A percentile compares a stretch with the other conserved stretches of the same genome.
Conservation (phyloP, 805 yeast genomes). For the Maudiozyma pseudohumilis region DNA sequence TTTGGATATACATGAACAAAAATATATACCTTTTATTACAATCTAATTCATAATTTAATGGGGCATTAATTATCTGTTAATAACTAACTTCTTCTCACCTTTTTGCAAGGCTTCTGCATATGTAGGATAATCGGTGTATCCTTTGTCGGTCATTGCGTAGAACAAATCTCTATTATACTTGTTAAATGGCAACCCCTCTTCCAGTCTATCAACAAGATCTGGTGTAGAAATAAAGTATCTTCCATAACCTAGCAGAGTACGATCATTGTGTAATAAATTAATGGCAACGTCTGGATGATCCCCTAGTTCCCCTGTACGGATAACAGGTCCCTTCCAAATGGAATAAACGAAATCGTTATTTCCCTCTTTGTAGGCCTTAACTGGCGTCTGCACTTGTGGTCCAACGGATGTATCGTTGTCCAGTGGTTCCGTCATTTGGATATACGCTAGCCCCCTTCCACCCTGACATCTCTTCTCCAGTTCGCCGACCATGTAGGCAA, state of each 20-base stretch:
- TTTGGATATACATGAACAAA: too few species aligned
- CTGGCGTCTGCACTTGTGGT: conserved; percentile 6
- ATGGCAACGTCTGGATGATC: conserved; percentile 16
- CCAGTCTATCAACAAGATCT: not conserved
- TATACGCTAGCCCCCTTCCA: conserved; percentile 29
- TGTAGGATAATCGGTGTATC: not conserved
- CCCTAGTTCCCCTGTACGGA: conserved; percentile 31
- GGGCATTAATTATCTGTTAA: too few species aligned
- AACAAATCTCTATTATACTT: not conserved
- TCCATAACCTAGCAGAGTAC: conserved; percentile 30
- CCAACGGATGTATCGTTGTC: conserved; percentile 12
- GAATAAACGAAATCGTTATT: conserved; percentile 30
- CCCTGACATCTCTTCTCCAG: conserved; percentile 26
- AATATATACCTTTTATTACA: too few species aligned
- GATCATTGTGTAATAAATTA: conserved; percentile 15
- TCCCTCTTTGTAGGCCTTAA: conserved; percentile 20
- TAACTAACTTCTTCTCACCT: not conserved
- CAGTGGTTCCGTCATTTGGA: conserved; percentile 36
- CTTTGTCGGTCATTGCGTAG: not conserved
- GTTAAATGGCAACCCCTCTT: not conserved
- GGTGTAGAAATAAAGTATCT: not conserved
- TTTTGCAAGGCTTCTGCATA: not conserved
- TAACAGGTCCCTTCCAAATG: conserved; percentile 35
- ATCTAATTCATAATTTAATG: too few species aligned
- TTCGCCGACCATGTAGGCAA: conserved; percentile 30